A percentile compares a stretch with the other conserved stretches of the same genome.
Conservation (phyloP, 345 rosid genomes). For the Cardamine occulta region DNA sequence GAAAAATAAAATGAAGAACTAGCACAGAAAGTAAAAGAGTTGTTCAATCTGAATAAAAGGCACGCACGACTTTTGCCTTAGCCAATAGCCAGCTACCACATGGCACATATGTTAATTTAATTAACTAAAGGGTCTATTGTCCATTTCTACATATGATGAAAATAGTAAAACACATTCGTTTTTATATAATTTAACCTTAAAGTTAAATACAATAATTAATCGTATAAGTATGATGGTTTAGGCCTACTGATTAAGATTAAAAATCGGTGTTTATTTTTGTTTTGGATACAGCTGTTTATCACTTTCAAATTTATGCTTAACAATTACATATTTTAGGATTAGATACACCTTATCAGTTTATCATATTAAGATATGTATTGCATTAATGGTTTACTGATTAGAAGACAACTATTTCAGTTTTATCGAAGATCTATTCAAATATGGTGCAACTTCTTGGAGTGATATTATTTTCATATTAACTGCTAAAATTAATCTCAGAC, state of each 20-base stretch:
- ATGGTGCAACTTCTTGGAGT: not conserved
- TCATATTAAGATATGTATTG: not conserved
- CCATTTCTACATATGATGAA: not conserved
- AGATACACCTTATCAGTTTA: not conserved
- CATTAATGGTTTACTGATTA: not conserved
- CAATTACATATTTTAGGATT: not conserved
- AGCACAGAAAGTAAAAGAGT: not conserved
- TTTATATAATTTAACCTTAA: not conserved
- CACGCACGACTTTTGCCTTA: not conserved
- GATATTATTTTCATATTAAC: not conserved
- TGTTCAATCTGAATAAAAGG: not conserved
- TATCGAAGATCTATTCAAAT: not conserved
- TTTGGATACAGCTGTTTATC: not conserved
- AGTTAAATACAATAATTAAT: not conserved
- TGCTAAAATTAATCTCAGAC: not conserved
- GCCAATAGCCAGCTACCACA: constrained; percentile 15
- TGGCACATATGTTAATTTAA: constrained; percentile 15
- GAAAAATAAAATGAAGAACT: not conserved
- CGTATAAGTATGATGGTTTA: not conserved
- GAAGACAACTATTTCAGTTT: not conserved
- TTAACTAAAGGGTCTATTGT: not conserved
- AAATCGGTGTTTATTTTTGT: no score
- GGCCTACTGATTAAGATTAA: not conserved
- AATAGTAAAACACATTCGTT: constrained; percentile 1
- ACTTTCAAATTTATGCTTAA: not conserved